phyloP scores from a whole-genome alignment of 2,329 filamentous ascomycete genomes.

The Neonectria magnoliae region DNA sequence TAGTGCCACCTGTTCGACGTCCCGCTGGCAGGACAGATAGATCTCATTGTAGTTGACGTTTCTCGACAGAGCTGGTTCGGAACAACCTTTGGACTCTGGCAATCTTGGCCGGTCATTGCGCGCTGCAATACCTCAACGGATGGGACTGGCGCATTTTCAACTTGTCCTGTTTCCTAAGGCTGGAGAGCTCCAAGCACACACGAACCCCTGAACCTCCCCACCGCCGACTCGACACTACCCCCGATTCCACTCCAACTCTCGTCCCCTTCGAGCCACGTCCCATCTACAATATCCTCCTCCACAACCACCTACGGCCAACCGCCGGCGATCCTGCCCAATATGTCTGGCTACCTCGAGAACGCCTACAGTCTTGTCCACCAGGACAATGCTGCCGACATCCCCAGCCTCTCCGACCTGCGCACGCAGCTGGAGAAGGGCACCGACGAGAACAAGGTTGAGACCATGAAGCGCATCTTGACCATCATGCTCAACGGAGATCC shows the following conservation, averaged over 20 bases:
- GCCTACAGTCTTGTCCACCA: conserved; percentile 97
- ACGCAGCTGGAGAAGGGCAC: conserved; percentile 93
- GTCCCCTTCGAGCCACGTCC: conserved; percentile 42
- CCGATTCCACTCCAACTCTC: conserved; percentile 38
- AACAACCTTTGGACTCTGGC: conserved; percentile 44
- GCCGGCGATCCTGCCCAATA: conserved; percentile 60
- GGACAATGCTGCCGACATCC: conserved; percentile 95
- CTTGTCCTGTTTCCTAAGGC: conserved; percentile 38
- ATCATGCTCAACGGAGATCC: conserved; percentile 98
- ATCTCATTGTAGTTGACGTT: conserved; percentile 49
- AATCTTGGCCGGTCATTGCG: conserved; percentile 43
- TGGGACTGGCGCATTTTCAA: conserved; percentile 43
- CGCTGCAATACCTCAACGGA: conserved; percentile 41
- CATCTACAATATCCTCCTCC: conserved; percentile 40
- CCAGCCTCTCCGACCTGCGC: conserved; percentile 89
- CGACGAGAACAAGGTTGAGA: conserved; percentile 92
- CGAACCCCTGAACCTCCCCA: conserved; percentile 48
- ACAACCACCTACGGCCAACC: conserved; percentile 34
- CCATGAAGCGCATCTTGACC: conserved; percentile 94
- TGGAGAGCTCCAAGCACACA: conserved; percentile 33
- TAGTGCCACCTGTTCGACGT: conserved; percentile 55
- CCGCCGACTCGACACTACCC: conserved; percentile 44
- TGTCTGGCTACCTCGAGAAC: conserved; percentile 95
- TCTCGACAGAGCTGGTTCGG: conserved; percentile 42
- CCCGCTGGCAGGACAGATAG: conserved; percentile 51